Evolutionary conservation across 2,329 filamentous ascomycete species (phyloP), one percentile per base, ranked within the genome.

Genomic region (Metarhizium humberi): DNA sequence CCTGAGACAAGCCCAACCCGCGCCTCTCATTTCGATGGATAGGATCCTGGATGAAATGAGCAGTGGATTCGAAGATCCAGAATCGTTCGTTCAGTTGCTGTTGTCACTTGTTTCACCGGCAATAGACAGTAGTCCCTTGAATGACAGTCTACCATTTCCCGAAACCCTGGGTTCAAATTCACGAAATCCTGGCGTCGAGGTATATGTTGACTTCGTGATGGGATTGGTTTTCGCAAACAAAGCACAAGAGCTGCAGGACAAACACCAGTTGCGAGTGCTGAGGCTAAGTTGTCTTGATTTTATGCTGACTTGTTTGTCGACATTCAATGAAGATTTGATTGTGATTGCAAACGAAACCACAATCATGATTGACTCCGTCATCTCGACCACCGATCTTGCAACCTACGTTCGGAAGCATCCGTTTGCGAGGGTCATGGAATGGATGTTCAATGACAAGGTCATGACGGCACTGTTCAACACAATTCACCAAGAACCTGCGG

Each of bases 401-500:
- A 80, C 81, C 6, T 99, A 99, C 67, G 84, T 94, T 56, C 83
- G 85, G 29, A 80, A 96, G 53, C 95, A 99, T 71, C 92, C 95
- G 0, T 99, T 97, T 65, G 85, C 89, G 3, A 84, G 95, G 57
- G 86, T 95, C 16, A 96, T 97, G 88, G 94, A 99, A 67, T 97
- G 94, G 91, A 82, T 99, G 71, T 96, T 95, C 71, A 96, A 95
- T 66, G 90, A 95, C 64, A 90, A 87, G 60, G 89, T 96, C 25
- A 83, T 95, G 63, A 82, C 81, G 60, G 82, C 86, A 14, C 73
- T 99, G 2, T 92, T 96, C 69, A 79, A 82, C 55, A 82, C 87
- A 11, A 82, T 94, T 34, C 88, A 92, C 61, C 87, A 95, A 67
- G 83, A 92, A 61, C 74, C 86, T 16, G 76, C 79, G 7, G 85